Conservation (phyloP, 345 rosid genomes). For the Stellera chamaejasme region DNA sequence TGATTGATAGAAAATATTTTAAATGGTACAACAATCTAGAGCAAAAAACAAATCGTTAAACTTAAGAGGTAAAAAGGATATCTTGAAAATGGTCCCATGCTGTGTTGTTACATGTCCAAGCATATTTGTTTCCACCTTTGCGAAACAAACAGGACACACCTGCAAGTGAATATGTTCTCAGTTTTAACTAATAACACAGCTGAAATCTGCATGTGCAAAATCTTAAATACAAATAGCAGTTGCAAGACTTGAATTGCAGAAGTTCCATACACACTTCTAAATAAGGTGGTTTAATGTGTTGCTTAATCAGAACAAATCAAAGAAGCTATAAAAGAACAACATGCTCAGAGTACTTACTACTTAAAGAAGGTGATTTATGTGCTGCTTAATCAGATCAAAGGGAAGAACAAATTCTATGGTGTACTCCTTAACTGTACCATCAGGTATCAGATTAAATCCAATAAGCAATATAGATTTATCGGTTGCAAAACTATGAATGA, state of each 20-base stretch:
- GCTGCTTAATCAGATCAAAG: no score
- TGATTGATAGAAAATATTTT: neutral
- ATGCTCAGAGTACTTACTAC: no score
- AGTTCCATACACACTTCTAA: neutral
- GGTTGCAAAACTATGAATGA: no score
- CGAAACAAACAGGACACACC: slow-evolving; percentile 55
- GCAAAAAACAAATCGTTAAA: neutral
- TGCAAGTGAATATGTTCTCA: slow-evolving; percentile 16
- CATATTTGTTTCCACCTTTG: slow-evolving; percentile 36
- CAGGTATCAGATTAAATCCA: no score
- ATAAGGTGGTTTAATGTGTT: neutral
- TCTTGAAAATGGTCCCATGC: slow-evolving; percentile 37
- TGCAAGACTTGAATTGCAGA: neutral
- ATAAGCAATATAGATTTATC: no score
- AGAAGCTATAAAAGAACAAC: no score
- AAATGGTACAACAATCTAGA: neutral
- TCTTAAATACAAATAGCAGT: neutral
- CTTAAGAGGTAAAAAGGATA: slow-evolving; percentile 39
- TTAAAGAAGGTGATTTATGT: no score
- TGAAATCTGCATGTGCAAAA: neutral
- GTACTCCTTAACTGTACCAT: no score
- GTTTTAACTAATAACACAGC: neutral
- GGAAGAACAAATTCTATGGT: no score
- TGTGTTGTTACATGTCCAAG: slow-evolving; percentile 46
- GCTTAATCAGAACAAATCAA: neutral